Conservation (phyloP, 176 grass and related monocot genomes). For the Oryza officinalis region DNA sequence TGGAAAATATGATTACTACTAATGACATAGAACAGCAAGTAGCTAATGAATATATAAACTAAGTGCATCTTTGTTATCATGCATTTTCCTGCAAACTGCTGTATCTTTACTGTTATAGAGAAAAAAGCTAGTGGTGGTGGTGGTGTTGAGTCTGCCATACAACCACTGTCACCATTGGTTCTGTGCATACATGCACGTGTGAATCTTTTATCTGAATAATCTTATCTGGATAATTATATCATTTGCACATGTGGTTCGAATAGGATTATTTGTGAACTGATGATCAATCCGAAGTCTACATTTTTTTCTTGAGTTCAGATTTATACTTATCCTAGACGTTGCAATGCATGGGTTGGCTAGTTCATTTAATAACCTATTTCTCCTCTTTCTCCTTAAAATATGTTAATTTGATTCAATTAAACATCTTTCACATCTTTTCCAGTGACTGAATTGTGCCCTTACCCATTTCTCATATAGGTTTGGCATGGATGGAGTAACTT, state of each 20-base stretch:
- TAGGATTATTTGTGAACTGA: not conserved
- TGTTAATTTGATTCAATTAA: not conserved
- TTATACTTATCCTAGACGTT: too few relatives aligned
- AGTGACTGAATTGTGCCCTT: not conserved
- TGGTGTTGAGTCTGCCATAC: too few relatives aligned
- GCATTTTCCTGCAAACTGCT: not conserved
- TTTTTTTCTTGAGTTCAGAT: not conserved
- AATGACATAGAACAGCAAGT: conserved; percentile 1
- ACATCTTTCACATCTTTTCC: not conserved
- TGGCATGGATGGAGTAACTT: not conserved
- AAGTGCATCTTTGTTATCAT: not conserved
- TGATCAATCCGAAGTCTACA: not conserved
- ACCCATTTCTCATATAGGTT: not conserved
- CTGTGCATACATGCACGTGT: not conserved
- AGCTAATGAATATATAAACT: not conserved
- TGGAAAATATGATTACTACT: not conserved
- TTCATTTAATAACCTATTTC: not conserved
- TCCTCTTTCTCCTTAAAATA: not conserved
- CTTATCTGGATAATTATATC: not conserved
- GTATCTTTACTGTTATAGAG: too few relatives aligned
- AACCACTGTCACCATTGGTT: not conserved
- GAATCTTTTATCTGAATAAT: not conserved
- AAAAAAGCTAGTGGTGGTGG: too few relatives aligned
- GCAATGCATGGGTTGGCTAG: not conserved
- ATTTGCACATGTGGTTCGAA: not conserved